A percentile compares a stretch with the other conserved stretches of the same genome.
These are phyloP conservation scores for Dactylellina haptotyla DNA, from an alignment of 2,329 filamentous ascomycete genomes.

Conservation along the genomic window DNA sequence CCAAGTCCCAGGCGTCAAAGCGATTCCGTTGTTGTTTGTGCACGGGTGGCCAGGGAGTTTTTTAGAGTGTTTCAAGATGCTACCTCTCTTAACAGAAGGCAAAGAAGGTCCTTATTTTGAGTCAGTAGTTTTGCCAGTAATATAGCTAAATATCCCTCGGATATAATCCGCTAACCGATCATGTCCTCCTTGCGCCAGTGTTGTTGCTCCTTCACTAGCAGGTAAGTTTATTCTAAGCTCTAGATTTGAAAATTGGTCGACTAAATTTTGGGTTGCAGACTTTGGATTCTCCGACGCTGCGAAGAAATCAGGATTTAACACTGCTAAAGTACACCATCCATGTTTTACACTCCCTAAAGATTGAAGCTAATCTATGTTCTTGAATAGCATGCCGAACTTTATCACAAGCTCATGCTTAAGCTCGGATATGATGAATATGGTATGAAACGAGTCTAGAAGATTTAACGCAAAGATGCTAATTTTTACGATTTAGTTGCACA, in stretches of 20 bases:
- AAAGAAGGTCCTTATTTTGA: slow-evolving; percentile 32
- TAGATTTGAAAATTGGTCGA: too few species aligned
- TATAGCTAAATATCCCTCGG: too few species aligned
- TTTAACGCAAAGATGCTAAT: too few species aligned
- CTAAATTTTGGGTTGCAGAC: slow-evolving; percentile 4
- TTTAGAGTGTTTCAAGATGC: slow-evolving; percentile 59
- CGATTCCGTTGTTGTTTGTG: slow-evolving; percentile 63
- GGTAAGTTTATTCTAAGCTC: not conserved
- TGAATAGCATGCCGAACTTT: slow-evolving; percentile 59
- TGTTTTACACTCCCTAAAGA: slow-evolving; percentile 54
- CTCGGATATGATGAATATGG: slow-evolving; percentile 61
- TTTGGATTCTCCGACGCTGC: slow-evolving; percentile 63
- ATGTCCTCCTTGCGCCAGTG: slow-evolving; percentile 33
- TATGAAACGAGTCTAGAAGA: too few species aligned
- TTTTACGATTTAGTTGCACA: too few species aligned
- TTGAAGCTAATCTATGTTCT: too few species aligned
- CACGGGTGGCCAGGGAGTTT: slow-evolving; percentile 65
- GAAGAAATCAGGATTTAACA: slow-evolving; percentile 58
- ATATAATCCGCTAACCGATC: slow-evolving; percentile 4
- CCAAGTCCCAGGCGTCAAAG: slow-evolving; percentile 55
- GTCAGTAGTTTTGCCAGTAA: slow-evolving; percentile 16
- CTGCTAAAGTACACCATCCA: slow-evolving; percentile 15
- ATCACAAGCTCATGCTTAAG: slow-evolving; percentile 62
- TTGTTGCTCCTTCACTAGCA: slow-evolving; percentile 63
- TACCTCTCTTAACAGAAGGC: slow-evolving; percentile 28